Percentiles rank a stretch among this genome's conserved stretches.
Conservation (phyloP, 2,329 filamentous ascomycete genomes). For the Botrytis galanthina region DNA sequence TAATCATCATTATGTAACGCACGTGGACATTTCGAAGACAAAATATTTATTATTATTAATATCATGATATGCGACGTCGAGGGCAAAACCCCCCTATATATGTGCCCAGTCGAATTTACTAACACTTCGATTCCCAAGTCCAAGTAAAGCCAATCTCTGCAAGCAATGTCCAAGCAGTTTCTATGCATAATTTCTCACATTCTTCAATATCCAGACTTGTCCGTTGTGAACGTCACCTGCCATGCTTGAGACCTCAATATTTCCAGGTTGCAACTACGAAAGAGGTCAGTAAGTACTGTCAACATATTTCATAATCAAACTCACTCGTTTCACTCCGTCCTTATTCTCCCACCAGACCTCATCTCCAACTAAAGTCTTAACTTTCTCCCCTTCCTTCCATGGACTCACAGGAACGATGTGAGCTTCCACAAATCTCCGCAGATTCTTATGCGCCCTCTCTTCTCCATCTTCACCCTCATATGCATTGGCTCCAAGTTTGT, state of each 20-base stretch:
- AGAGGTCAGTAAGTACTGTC: background rate
- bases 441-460: constrained; percentile 72
- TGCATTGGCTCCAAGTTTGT: constrained; percentile 61
- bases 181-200: constrained; percentile 44
- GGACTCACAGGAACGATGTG: constrained; percentile 76
- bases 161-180: background rate
- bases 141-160: background rate
- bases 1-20: background rate
- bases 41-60: background rate
- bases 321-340: constrained; percentile 64
- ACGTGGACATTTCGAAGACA: background rate
- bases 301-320: constrained; percentile 36
- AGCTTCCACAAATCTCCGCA: constrained; percentile 78
- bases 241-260: constrained; percentile 72
- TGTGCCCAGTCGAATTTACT: background rate
- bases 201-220: constrained; percentile 63
- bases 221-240: constrained; percentile 80
- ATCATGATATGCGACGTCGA: background rate
- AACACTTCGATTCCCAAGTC: background rate
- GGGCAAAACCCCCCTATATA: background rate
- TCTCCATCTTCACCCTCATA: constrained; percentile 75
- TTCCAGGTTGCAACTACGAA: constrained; percentile 71
- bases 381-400: constrained; percentile 67
- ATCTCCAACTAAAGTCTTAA: constrained; percentile 63
- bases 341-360: constrained; percentile 81